Conservation (phyloP, 2,329 filamentous ascomycete species). For the Fusarium heterosporum region DNA sequence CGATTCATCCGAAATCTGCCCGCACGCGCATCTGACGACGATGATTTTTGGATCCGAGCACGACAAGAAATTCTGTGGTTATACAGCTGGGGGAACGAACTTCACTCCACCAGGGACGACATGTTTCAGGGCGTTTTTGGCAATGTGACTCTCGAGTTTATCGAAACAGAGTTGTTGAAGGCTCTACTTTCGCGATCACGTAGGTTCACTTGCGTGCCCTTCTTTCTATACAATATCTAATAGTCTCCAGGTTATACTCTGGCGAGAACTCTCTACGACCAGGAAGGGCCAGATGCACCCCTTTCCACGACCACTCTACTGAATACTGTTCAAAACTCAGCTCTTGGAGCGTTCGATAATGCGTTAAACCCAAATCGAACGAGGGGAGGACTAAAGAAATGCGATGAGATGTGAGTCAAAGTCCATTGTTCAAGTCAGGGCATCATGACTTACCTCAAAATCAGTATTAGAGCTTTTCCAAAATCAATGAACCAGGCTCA, state of each 20-base stretch:
- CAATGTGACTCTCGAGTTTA: constrained; percentile 66
- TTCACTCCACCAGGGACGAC: constrained; percentile 43
- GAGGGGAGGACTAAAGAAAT: constrained; percentile 81
- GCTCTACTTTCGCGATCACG: constrained; percentile 71
- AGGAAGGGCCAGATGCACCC: constrained; percentile 59
- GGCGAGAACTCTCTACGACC: constrained; percentile 71
- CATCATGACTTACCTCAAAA: constrained; percentile 37
- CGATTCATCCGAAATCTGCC: constrained; percentile 68
- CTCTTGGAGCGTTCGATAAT: constrained; percentile 80
- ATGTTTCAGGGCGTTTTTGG: constrained; percentile 72
- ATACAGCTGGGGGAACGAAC: constrained; percentile 73
- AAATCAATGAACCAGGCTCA: constrained; percentile 65
- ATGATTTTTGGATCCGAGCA: constrained; percentile 71
- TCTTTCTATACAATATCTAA: constrained; percentile 12
- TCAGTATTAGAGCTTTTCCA: constrained; percentile 73
- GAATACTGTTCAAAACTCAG: constrained; percentile 70
- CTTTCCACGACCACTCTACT: constrained; percentile 65
- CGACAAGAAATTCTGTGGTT: constrained; percentile 79
- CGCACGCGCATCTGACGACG: constrained; percentile 66
- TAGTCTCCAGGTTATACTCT: constrained; percentile 67
- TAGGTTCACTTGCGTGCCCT: constrained; percentile 51
- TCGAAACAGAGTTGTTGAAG: constrained; percentile 80
- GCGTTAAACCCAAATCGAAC: constrained; percentile 84
- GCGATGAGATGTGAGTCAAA: constrained; percentile 74
- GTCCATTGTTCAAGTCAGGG: neutral